phyloP scores from a whole-genome alignment of 108 stramenopile species.

The Chaetoceros muelleri region DNA sequence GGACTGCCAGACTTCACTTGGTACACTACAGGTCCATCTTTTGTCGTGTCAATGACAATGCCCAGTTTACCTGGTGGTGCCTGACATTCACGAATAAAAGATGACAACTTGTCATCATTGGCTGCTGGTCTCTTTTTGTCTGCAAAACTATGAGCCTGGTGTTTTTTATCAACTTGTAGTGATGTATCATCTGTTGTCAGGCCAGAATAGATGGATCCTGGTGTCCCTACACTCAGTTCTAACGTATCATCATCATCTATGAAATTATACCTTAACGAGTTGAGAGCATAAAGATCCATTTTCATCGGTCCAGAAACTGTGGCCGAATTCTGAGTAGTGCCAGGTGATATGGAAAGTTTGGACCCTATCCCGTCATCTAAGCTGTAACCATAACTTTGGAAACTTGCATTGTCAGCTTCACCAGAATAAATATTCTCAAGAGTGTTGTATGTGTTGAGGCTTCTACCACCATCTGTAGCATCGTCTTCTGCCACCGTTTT shows the following conservation, averaged over 20 bases:
- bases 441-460: neutral
- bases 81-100: conserved; percentile 20
- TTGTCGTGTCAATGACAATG: conserved; percentile 71
- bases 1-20: conserved; percentile 38
- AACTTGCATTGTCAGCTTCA: neutral
- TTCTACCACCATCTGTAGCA: neutral
- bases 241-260: neutral
- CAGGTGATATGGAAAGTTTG: neutral
- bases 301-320: neutral
- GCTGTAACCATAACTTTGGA: neutral
- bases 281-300: neutral
- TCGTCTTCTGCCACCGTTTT: neutral
- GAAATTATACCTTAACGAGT: neutral
- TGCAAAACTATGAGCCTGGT: too few relatives aligned
- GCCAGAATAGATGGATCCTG: neutral
- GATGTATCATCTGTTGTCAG: neutral
- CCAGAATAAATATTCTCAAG: neutral
- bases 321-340: neutral
- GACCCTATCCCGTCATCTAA: neutral
- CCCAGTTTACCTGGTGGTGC: conserved; percentile 78
- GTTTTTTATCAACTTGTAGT: too few relatives aligned
- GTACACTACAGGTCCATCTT: conserved; percentile 71
- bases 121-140: neutral
- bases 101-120: too few relatives aligned
- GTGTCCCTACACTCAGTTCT: neutral